phyloP scores from a whole-genome alignment of 345 rosid genomes.

The Salix purpurea region DNA sequence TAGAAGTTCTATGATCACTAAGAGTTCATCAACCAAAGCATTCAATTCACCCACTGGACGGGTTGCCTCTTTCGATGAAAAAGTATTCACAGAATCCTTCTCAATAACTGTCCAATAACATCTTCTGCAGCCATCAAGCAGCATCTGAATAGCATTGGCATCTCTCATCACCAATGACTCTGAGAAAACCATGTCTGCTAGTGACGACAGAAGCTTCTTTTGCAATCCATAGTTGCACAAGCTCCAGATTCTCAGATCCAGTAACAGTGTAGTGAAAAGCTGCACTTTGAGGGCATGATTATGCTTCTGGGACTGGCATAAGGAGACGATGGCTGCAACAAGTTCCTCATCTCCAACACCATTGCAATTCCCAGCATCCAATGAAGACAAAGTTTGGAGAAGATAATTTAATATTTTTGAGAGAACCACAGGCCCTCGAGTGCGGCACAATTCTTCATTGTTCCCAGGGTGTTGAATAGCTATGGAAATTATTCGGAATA shows the following conservation, averaged over 20 bases:
- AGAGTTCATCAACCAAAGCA: slow-evolving; percentile 96
- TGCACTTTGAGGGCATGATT: slow-evolving; percentile 90
- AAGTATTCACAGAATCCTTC: slow-evolving; percentile 68
- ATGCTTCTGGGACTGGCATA: slow-evolving; percentile 83
- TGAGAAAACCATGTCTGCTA: slow-evolving; percentile 99
- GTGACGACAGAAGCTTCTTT: slow-evolving; percentile 89
- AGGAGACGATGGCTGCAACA: slow-evolving; percentile 90
- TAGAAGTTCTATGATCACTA: slow-evolving; percentile 94
- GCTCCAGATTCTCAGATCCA: slow-evolving; percentile 95
- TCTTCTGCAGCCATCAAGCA: slow-evolving; percentile 98
- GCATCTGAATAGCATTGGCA: slow-evolving; percentile 97
- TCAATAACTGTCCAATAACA: slow-evolving; percentile 92
- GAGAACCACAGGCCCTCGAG: slow-evolving; percentile 84
- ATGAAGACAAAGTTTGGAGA: slow-evolving; percentile 69
- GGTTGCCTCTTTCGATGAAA: slow-evolving; percentile 48
- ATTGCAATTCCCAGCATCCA: slow-evolving; percentile 49
- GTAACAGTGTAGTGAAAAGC: slow-evolving; percentile 77
- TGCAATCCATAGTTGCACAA: slow-evolving; percentile 95
- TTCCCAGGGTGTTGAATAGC: slow-evolving; percentile 85
- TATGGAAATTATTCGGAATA: slow-evolving; percentile 74
- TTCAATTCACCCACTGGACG: slow-evolving; percentile 93
- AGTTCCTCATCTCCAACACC: slow-evolving; percentile 91
- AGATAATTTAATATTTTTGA: slow-evolving; percentile 82
- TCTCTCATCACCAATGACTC: slow-evolving; percentile 87
- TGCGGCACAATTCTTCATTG: slow-evolving; percentile 79